Evolutionary conservation across 2,329 filamentous ascomycete genomes (phyloP), one percentile per base, ranked within the genome.

Genomic region (Penicillium sp.): DNA sequence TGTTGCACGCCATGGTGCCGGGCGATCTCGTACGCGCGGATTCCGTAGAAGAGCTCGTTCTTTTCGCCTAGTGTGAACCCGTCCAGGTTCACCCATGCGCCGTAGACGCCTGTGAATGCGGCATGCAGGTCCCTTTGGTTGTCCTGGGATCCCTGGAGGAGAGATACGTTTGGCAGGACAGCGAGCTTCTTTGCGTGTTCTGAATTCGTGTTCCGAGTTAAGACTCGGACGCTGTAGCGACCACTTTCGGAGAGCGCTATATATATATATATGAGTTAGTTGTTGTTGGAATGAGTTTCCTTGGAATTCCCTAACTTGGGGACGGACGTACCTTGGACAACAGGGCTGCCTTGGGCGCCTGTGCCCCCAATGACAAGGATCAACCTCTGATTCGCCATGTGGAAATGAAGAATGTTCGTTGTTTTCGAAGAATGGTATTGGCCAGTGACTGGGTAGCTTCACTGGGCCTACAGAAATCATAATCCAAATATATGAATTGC

Each of bases 11-110:
- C 79, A 73, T 5, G 78, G 74, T 35, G 80, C 63, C 64, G 81
- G 73, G 69, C 81, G 78, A 56, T 74, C 63, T 44, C 81, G 73
- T 51, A 84, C 76, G 6, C 76, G 71, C 81, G 78, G 35, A 67
- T 56, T 7, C 80, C 63, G 81, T 71, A 75, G 61, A 71, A 76
- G 6, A 75, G 56, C 55, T 76, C 74, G 2, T 64, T 62, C 51
- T 75, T 76, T 46, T 75, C 71, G 2, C 74, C 68, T 17, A 58
- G 67, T 61, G 82, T 83, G 69, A 84, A 85, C 19, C 83, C 82
- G 64, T 86, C 83, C 19, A 82, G 80, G 67, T 86, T 86, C 31
- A 85, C 74, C 64, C 81, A 85, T 6, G 82, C 83, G 8, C 78
- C 80, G 63, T 80, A 76, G 35, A 79, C 78, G 2, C 78, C 82